Evolutionary conservation across 2,329 filamentous ascomycete genomes (phyloP).

Genomic region (Knufia petricola): DNA sequence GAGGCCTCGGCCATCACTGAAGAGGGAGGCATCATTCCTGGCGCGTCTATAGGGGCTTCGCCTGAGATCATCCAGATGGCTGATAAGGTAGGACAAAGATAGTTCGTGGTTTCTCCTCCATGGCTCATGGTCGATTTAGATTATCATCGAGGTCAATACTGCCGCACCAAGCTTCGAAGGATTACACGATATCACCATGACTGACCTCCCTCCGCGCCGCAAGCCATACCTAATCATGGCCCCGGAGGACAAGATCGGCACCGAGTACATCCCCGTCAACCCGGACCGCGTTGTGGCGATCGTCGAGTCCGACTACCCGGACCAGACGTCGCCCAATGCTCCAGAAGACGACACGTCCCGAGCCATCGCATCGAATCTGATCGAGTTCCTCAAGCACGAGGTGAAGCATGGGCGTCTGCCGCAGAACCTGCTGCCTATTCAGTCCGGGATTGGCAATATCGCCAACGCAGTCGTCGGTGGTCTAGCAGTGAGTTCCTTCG

Average conservation of each 20-base stretch:
- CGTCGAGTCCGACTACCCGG: slow-evolving; percentile 74
- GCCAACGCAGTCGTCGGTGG: slow-evolving; percentile 86
- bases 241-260: slow-evolving; percentile 78
- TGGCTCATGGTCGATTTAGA: too few relatives aligned
- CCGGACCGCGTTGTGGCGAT: slow-evolving; percentile 76
- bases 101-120: too few relatives aligned
- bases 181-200: slow-evolving; percentile 83
- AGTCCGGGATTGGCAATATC: slow-evolving; percentile 87
- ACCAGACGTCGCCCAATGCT: slow-evolving; percentile 64
- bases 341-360: slow-evolving; percentile 64
- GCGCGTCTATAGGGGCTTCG: slow-evolving; percentile 73
- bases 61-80: slow-evolving; percentile 84
- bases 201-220: slow-evolving; percentile 67
- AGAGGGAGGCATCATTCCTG: slow-evolving; percentile 79
- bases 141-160: slow-evolving; percentile 90
- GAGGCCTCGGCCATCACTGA: slow-evolving; percentile 81
- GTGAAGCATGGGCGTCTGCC: slow-evolving; percentile 69
- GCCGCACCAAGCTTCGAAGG: slow-evolving; percentile 75
- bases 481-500: slow-evolving; percentile 60
- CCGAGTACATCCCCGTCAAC: slow-evolving; percentile 71
- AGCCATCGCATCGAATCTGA: slow-evolving; percentile 67
- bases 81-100: slow-evolving; percentile 69
- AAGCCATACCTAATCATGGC: slow-evolving; percentile 67
- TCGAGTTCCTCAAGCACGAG: slow-evolving; percentile 80
- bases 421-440: slow-evolving; percentile 64